Evolutionary conservation across 257 asterid genomes (phyloP), one percentile per base, ranked within the genome.

Genomic region (Coffea eugenioides): DNA sequence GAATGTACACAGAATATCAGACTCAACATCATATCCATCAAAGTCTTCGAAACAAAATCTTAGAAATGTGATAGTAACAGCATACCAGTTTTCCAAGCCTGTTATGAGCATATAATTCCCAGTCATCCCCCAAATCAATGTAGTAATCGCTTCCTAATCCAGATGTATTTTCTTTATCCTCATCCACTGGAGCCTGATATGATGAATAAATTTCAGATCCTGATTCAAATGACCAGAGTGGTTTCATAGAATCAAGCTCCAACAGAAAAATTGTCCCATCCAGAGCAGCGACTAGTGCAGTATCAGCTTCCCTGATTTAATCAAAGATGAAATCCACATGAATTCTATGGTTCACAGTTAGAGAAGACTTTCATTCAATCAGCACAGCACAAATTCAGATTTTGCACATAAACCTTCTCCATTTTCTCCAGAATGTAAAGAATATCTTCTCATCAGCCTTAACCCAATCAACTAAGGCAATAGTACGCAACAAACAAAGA

Each of bases 121-220:
- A 92, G 72, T 95, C 97, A 78, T 92, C 99, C 66, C 95, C 98
- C 82, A 91, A 91, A 81, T 93, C 99, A 74, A 95, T 92, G 84
- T 85, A 93, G 84, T 93, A 93, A 81, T 78, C 88, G 69, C 86
- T 87, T 82, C 86, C 94, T 49, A 85, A 41, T 77, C 87, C 94
- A 62, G 94, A 87, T 74, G 75, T 69, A 85, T 84, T 89, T 71
- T 88, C 95, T 71, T 73, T 85, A 77, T 89, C 90, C 77, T 73
- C 36, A 41, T 65, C 34, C 57, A 76, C 68, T 73, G 97, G 89
- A 57, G 97, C 96, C 86, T 95, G 99, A 83, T 93, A 92, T 39
- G 99, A 92, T 74, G 97, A 90, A 87, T 95, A 93, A 77, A 95
- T 93, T 77, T 88, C 75, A 57, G 92, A 77, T 64, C 99, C 99